Base-by-base conservation (phyloP, 129 eudicot species). In the Flaveria sonorensis region DNA sequence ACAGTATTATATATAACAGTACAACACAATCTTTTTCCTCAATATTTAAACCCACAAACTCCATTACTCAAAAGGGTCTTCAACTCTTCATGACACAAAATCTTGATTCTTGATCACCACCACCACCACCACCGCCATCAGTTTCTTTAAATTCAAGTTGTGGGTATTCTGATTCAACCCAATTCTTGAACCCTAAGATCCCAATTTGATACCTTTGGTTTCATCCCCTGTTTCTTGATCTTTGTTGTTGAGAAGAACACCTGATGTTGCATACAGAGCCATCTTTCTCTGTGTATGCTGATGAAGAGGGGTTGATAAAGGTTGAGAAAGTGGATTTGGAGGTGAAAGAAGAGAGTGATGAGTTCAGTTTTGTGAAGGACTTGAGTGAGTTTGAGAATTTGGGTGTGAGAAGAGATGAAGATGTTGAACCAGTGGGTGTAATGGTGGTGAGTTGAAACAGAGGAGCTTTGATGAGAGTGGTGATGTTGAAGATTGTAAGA, bases 251-350 rank as follows among this genome's bases (percentile, higher is more conserved):
- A 2, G 39, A 20, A 26, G n/a, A 16, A 6, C 46, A 74, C 2
- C 7, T 46, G 40, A 80, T 86, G 86, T 78, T 91, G 89, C 88
- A 78, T 59, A 86, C 88, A 10, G 97, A 89, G 40, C 92, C 95
- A 9, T 92, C 97, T 30, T 89, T 92, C 42, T 77, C 77, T 1
- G 89, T 91, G n/a, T 91, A 91, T 68, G 87, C 79, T 71, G 63
- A 77, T 42, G 87, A 65, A 71, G 87, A 84, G 50, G 79, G 79
- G 75, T 51, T 77, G 26, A 82, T 72, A 9, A 79, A 65, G 18
- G 76, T 28, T 42, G 70, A 65, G 32, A 70, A 66, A 24, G 72
- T 50, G 24, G 75, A 68, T 32, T 62, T 86, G 60, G 71, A 70
- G 52, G 70, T 46, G 12, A 77, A 56, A 47, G 28, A 71, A 7